Evolutionary conservation across 2,329 filamentous ascomycete species (phyloP).

Genomic region (Botryotinia convoluta): DNA sequence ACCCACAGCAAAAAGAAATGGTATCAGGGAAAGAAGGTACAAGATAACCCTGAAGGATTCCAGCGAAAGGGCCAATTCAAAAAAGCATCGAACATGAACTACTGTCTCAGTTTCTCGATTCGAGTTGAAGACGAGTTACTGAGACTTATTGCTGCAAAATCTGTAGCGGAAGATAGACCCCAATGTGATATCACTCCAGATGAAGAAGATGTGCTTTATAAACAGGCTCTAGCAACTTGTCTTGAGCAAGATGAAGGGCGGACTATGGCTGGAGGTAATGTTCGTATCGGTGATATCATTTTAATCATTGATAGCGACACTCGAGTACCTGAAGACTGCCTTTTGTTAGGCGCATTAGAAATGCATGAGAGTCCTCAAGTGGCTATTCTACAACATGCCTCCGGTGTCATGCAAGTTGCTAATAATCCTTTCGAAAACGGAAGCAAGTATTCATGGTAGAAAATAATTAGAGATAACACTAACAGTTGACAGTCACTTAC

Average conservation of each 20-base stretch:
- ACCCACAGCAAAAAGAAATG: conserved; percentile 21
- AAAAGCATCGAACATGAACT: conserved; percentile 77
- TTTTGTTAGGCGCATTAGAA: conserved; percentile 52
- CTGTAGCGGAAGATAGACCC: conserved; percentile 11
- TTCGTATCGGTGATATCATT: conserved; percentile 62
- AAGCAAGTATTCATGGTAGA: conserved; percentile 27
- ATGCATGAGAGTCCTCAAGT: conserved; percentile 70
- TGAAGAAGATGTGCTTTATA: conserved; percentile 48
- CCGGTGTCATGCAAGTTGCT: conserved; percentile 74
- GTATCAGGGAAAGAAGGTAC: conserved; percentile 20
- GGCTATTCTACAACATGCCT: conserved; percentile 69
- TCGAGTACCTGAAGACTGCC: conserved; percentile 43
- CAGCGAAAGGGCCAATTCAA: conserved; percentile 64
- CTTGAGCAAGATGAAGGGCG: conserved; percentile 49
- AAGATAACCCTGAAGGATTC: conserved; percentile 41
- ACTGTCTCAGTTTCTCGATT: conserved; percentile 43
- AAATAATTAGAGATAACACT: background rate
- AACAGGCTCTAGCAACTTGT: conserved; percentile 48
- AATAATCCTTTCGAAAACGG: conserved; percentile 72
- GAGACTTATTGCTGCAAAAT: conserved; percentile 17
- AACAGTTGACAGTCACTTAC: conserved; percentile 56
- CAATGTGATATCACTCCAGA: conserved; percentile 26
- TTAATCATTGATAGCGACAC: conserved; percentile 69
- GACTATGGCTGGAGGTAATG: conserved; percentile 59
- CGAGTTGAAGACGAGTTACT: conserved; percentile 47